A percentile compares a stretch with the other conserved stretches of the same genome.
phyloP scores from a whole-genome alignment of 2,329 filamentous ascomycete genomes.

The Neurospora crassa region DNA sequence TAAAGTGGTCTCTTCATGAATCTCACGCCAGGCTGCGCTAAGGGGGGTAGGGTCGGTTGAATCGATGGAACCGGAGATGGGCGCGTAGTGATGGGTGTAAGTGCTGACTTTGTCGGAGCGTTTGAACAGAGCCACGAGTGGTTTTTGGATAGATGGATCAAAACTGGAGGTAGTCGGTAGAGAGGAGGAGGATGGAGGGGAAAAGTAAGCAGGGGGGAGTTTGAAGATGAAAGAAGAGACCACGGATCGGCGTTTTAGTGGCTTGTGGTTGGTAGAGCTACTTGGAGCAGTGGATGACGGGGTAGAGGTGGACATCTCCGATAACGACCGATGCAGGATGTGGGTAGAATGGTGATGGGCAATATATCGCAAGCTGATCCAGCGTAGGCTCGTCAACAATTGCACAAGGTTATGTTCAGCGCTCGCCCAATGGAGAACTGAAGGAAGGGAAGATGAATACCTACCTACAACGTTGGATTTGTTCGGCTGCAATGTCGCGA shows the following conservation, averaged over 20 bases:
- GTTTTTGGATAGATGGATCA: slow-evolving; percentile 12
- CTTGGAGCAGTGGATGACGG: not conserved
- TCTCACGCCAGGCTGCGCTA: slow-evolving; percentile 51
- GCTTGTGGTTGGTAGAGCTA: not conserved
- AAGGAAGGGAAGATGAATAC: not conserved
- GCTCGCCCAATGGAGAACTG: not conserved
- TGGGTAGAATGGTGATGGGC: not conserved
- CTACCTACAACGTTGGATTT: not conserved
- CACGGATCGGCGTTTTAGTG: slow-evolving; percentile 30
- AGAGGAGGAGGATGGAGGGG: not conserved
- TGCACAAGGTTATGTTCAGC: not conserved
- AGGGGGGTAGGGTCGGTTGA: slow-evolving; percentile 40
- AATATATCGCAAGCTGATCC: not conserved
- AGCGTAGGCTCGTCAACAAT: not conserved
- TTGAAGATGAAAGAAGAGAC: slow-evolving; percentile 44
- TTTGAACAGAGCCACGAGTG: slow-evolving; percentile 50
- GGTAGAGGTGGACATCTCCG: not conserved
- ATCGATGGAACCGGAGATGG: slow-evolving; percentile 54
- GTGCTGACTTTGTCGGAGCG: slow-evolving; percentile 50
- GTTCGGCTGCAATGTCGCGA: not conserved
- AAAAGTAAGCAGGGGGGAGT: slow-evolving; percentile 4
- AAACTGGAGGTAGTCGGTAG: slow-evolving; percentile 15
- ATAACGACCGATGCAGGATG: not conserved
- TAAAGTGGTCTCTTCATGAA: slow-evolving; percentile 52
- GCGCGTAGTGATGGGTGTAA: slow-evolving; percentile 51